A percentile compares a stretch with the other conserved stretches of the same genome.
Evolutionary conservation across 805 yeast species (phyloP).

Genomic region (Debaryomyces maramus): DNA sequence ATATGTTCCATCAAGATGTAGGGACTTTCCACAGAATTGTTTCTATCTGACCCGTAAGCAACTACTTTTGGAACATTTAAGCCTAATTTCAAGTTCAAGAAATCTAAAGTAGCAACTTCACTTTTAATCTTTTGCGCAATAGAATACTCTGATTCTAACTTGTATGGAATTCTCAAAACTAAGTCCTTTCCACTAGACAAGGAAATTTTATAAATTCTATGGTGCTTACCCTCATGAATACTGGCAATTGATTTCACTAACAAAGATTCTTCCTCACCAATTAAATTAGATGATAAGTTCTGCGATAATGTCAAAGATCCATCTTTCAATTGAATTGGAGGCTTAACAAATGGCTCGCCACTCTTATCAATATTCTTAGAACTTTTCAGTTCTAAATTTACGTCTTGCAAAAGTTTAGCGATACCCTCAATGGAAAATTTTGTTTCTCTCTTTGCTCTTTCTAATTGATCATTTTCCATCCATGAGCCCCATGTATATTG

Average conservation of each 20-base stretch:
- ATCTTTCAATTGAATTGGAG: conserved; percentile 42
- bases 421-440: conserved; percentile 80
- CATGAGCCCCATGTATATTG: conserved; percentile 95
- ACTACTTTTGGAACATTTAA: conserved; percentile 72
- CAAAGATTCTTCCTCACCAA: conserved; percentile 48
- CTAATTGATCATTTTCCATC: conserved; percentile 74
- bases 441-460: conserved; percentile 76
- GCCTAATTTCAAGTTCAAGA: conserved; percentile 61
- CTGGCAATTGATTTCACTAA: conserved; percentile 72
- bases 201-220: conserved; percentile 76
- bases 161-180: conserved; percentile 84
- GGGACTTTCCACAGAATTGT: conserved; percentile 69
- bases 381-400: conserved; percentile 39
- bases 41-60: conserved; percentile 59
- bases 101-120: conserved; percentile 94
- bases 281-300: conserved; percentile 41
- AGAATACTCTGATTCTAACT: conserved; percentile 63
- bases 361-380: conserved; percentile 20
- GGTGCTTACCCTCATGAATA: conserved; percentile 92
- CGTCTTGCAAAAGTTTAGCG: conserved; percentile 48
- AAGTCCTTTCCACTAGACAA: conserved; percentile 61
- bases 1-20: conserved; percentile 79
- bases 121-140: conserved; percentile 70
- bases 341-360: conserved; percentile 21
- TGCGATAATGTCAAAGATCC: conserved; percentile 48